A percentile compares a stretch with the other conserved stretches of the same genome.
Conservation (phyloP, 2,329 filamentous ascomycete species). For the Talaromyces pinophilus region DNA sequence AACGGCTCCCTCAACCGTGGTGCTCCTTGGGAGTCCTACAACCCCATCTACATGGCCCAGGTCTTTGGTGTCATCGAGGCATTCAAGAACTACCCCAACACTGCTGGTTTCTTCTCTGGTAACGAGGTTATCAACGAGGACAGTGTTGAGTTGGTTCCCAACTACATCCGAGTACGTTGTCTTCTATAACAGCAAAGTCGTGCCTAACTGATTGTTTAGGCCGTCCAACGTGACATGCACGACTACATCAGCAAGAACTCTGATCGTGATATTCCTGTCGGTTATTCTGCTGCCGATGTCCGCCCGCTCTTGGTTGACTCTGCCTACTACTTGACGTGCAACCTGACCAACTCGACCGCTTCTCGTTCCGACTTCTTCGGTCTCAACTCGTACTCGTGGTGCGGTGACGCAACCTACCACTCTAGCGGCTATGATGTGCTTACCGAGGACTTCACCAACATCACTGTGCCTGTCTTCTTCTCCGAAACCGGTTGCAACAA, state of each 20-base stretch:
- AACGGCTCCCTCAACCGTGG: constrained; percentile 59
- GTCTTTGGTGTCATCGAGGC: constrained; percentile 65
- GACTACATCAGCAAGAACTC: constrained; percentile 64
- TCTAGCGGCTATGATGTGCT: constrained; percentile 58
- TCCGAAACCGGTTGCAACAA: constrained; percentile 68
- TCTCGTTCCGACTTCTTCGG: constrained; percentile 66
- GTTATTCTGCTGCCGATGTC: constrained; percentile 68
- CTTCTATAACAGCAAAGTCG: constrained; percentile 7
- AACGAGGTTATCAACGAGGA: constrained; percentile 70
- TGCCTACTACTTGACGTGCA: constrained; percentile 63
- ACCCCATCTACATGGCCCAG: constrained; percentile 56
- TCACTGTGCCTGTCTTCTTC: constrained; percentile 65
- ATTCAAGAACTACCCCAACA: constrained; percentile 67
- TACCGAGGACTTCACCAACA: constrained; percentile 60
- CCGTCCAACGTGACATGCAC: constrained; percentile 67
- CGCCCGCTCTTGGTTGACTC: constrained; percentile 61
- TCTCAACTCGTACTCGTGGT: constrained; percentile 70
- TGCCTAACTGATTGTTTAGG: constrained; percentile 36
- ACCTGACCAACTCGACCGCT: constrained; percentile 49
- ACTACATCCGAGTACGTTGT: constrained; percentile 54
- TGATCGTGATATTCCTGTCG: constrained; percentile 62
- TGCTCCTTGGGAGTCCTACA: constrained; percentile 58
- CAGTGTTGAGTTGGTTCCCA: constrained; percentile 55
- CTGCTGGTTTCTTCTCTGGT: constrained; percentile 66
- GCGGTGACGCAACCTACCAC: constrained; percentile 58